Evolutionary conservation across 768 basidiomycete genomes (phyloP).

Genomic region (Suillus plorans): DNA sequence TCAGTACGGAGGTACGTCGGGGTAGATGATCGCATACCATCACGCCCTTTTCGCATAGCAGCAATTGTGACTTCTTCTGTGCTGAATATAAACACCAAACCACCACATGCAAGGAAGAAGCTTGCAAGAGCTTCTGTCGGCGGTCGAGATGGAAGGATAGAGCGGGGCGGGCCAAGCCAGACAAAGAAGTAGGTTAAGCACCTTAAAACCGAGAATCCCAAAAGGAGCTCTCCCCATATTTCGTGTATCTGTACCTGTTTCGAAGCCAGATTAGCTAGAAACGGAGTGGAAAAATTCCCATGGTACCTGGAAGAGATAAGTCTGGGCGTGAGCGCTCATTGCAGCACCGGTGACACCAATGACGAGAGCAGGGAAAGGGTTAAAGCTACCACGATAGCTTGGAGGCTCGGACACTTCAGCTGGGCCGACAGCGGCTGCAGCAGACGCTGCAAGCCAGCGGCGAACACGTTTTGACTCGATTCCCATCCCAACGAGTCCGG

Average conservation of each 20-base stretch:
- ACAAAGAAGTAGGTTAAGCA: conserved; percentile 94
- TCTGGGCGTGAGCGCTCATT: conserved; percentile 90
- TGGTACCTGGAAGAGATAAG: conserved; percentile 81
- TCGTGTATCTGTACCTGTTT: conserved; percentile 80
- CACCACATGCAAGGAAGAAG: conserved; percentile 86
- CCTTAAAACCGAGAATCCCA: conserved; percentile 74
- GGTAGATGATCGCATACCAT: conserved; percentile 50
- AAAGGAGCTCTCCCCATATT: conserved; percentile 88
- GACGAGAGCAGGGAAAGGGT: conserved; percentile 90
- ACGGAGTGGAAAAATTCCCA: not conserved
- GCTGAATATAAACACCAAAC: conserved; percentile 86
- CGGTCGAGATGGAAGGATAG: conserved; percentile 86
- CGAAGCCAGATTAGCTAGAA: not conserved
- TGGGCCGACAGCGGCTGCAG: conserved; percentile 37
- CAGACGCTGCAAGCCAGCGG: conserved; percentile 67
- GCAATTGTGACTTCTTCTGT: conserved; percentile 88
- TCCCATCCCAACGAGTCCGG: conserved; percentile 84
- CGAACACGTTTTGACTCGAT: conserved; percentile 79
- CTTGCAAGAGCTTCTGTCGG: conserved; percentile 90
- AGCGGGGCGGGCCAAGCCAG: conserved; percentile 81
- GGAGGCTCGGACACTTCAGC: conserved; percentile 54
- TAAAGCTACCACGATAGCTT: conserved; percentile 77
- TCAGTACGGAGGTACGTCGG: not conserved
- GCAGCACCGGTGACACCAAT: conserved; percentile 93
- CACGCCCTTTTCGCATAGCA: conserved; percentile 87